A percentile compares a stretch with the other conserved stretches of the same genome.
Conservation (phyloP, 257 asterid genomes). For the Nicotiana sylvestris region DNA sequence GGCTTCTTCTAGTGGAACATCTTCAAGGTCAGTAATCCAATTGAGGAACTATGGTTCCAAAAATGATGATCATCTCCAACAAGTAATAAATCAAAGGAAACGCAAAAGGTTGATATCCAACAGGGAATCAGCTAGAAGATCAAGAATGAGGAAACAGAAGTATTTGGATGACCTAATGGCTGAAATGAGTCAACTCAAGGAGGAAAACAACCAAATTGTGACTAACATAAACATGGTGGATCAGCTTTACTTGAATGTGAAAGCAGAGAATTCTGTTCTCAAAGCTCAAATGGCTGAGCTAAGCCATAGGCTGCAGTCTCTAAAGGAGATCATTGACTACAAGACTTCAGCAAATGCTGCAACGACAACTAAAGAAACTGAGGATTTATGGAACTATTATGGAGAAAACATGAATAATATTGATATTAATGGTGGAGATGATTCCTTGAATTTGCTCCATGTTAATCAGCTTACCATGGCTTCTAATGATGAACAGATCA, state of each 20-base stretch:
- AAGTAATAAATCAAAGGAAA: conserved; percentile 27
- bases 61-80: not conserved
- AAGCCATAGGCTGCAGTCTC: conserved; percentile 10
- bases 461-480: not conserved
- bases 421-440: not conserved
- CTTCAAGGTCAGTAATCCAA: not conserved
- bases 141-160: conserved; percentile 38
- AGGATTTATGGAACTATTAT: not conserved
- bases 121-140: conserved; percentile 26
- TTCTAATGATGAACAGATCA: not conserved
- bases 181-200: conserved; percentile 28
- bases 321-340: conserved; percentile 21
- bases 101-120: conserved; percentile 48
- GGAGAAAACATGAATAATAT: not conserved
- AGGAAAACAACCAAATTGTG: conserved; percentile 30
- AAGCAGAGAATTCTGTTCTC: too few species aligned
- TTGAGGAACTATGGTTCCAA: not conserved
- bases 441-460: not conserved
- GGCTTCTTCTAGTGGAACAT: not conserved
- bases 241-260: too few species aligned
- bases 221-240: conserved; percentile 16
- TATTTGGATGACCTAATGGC: conserved; percentile 40
- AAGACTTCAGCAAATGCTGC: conserved; percentile 25
- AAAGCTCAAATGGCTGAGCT: too few species aligned
- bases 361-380: not conserved